phyloP scores from a whole-genome alignment of 441 rosid species.

The Populus trichocarpa region DNA sequence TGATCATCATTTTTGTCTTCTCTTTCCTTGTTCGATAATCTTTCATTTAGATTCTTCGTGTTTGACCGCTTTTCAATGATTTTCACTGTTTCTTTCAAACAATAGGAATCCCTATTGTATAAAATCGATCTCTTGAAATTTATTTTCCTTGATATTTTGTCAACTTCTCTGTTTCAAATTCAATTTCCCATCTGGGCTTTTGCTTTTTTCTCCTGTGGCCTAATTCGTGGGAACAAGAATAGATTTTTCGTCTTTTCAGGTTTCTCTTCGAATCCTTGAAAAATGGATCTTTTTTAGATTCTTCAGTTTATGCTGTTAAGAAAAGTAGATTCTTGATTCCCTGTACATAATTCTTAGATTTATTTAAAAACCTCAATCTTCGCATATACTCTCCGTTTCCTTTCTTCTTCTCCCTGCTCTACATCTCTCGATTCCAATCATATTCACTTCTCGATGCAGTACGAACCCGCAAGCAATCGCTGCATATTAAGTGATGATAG shows the following conservation, averaged over 20 bases:
- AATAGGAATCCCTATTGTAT: slow-evolving; percentile 2
- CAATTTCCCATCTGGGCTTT: slow-evolving; percentile 19
- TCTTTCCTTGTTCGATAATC: not conserved
- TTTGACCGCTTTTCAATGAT: not conserved
- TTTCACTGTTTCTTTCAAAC: slow-evolving; percentile 4
- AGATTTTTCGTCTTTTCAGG: slow-evolving; percentile 10
- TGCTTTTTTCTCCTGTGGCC: slow-evolving; percentile 7
- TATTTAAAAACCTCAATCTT: not conserved
- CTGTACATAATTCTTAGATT: slow-evolving; percentile 9
- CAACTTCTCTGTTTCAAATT: not conserved
- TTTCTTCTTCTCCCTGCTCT: not conserved
- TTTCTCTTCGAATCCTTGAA: slow-evolving; percentile 17
- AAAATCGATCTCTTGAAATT: slow-evolving; percentile 2
- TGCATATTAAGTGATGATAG: not conserved
- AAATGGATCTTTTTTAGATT: slow-evolving; percentile 19
- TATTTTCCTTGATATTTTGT: not conserved
- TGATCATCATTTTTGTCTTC: not conserved
- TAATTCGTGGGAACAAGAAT: slow-evolving; percentile 3
- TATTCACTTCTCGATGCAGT: not conserved
- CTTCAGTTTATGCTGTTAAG: slow-evolving; percentile 7
- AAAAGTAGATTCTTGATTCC: slow-evolving; percentile 20
- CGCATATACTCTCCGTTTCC: slow-evolving; percentile 4
- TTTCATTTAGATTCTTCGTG: not conserved
- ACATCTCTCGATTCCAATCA: slow-evolving; percentile 4
- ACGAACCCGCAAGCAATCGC: slow-evolving; percentile 12